These are phyloP conservation scores for Lasiosphaeris hirsuta DNA, from an alignment of 495 filamentous ascomycete species.

Conservation along the genomic window DNA sequence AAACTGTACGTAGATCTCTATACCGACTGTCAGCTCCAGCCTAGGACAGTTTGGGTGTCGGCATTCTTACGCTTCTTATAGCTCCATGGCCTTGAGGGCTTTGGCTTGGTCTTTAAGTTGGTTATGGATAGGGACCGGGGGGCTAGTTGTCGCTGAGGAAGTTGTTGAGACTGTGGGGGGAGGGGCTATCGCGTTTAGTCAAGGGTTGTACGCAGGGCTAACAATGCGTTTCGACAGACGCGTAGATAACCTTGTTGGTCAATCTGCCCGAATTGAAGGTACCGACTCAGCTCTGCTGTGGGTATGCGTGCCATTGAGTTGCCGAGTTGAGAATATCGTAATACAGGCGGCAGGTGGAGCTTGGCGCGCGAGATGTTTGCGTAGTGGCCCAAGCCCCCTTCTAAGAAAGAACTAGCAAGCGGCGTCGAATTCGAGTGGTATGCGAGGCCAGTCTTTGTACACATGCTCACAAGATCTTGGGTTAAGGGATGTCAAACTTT, in stretches of 20 bases:
- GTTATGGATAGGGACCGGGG: slow-evolving; percentile 64
- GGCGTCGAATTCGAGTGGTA: too few species aligned
- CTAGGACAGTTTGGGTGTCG: slow-evolving; percentile 51
- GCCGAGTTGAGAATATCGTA: too few species aligned
- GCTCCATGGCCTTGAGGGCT: slow-evolving; percentile 37
- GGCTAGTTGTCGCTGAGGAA: not conserved
- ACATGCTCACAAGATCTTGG: too few species aligned
- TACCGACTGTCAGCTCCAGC: slow-evolving; percentile 91
- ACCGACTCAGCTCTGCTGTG: slow-evolving; percentile 41
- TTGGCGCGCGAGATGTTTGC: too few species aligned
- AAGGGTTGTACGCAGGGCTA: not conserved
- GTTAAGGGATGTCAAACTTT: too few species aligned
- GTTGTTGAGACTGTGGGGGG: not conserved
- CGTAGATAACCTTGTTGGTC: slow-evolving; percentile 39
- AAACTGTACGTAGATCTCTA: slow-evolving; percentile 96
- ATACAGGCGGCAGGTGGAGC: too few species aligned
- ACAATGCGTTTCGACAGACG: slow-evolving; percentile 3
- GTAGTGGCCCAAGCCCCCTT: too few species aligned
- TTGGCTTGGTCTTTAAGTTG: slow-evolving; percentile 72
- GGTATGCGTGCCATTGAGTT: slow-evolving; percentile 38
- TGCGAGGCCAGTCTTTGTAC: too few species aligned
- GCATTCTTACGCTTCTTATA: slow-evolving; percentile 37
- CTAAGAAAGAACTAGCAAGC: too few species aligned
- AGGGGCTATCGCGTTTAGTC: not conserved
- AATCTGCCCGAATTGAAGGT: slow-evolving; percentile 45